Conservation (phyloP, 331 rosid genomes). For the Phaseolus coccineus region DNA sequence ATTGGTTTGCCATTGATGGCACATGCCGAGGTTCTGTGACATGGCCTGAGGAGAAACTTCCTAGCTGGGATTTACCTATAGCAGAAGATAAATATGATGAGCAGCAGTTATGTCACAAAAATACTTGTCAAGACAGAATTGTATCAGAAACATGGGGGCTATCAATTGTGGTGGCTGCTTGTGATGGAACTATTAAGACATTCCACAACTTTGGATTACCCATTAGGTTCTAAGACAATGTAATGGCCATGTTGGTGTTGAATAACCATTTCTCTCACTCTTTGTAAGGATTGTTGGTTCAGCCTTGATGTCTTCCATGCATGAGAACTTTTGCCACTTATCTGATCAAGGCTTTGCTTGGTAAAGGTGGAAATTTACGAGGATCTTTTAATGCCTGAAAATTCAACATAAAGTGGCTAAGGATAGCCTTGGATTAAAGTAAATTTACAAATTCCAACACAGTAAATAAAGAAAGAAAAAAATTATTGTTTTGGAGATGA, state of each 20-base stretch:
- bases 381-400: slow-evolving; percentile 1
- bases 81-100: slow-evolving; percentile 38
- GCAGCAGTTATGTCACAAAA: slow-evolving; percentile 14
- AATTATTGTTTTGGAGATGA: background rate
- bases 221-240: slow-evolving; percentile 52
- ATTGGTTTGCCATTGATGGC: slow-evolving; percentile 54
- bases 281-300: background rate
- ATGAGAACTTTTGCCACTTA: background rate
- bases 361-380: slow-evolving; percentile 2
- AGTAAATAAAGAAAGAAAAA: too few relatives aligned
- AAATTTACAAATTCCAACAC: too few relatives aligned
- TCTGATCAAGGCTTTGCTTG: background rate
- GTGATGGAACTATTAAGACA: slow-evolving; percentile 72
- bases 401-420: background rate
- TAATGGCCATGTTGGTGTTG: background rate
- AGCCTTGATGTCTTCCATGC: background rate
- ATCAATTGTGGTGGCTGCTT: slow-evolving; percentile 63
- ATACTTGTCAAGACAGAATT: slow-evolving; percentile 11
- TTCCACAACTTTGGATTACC: slow-evolving; percentile 89
- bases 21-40: slow-evolving; percentile 53
- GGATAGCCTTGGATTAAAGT: too few relatives aligned
- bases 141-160: slow-evolving; percentile 54
- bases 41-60: slow-evolving; percentile 66
- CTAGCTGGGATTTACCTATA: slow-evolving; percentile 46
- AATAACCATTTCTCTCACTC: background rate